Evolutionary conservation across 352 stramenopile species (phyloP), one percentile per base, ranked within the genome.

Genomic region (Elongisporangium prolatum): DNA sequence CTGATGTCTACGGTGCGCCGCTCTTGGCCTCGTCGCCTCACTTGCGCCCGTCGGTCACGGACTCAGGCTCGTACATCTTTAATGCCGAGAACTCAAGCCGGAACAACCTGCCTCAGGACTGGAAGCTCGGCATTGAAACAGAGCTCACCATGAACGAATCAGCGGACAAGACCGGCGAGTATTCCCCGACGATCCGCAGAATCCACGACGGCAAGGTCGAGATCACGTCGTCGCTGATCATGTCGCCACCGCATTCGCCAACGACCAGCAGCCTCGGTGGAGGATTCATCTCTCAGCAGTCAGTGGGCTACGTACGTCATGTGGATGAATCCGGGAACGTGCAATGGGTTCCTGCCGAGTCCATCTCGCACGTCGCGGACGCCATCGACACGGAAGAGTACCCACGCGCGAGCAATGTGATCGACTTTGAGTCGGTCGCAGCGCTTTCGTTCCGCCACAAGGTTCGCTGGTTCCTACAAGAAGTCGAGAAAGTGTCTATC

Each of bases 391-490:
- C 81, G 6, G 68, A 82, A n/a, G 77, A 92, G 53, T 92, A 84
- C 52, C 85, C 85, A 11, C 75, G 82, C 13, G 77, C 79, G n/a
- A 88, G 63, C 57, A 88, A 64, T 28, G 66, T 75, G 18, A 91
- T 92, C 54, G 85, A 94, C 57, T 88, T 92, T 51, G 83, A 94
- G 57, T 76, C 75, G 1, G 65, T 93, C 14, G 83, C 81, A 14
- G 77, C 85, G 47, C 68, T 91, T 6, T 72, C 83, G 9, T 92
- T 94, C 57, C 77, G 73, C 18, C 40, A 76, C 5, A 94, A 94
- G 59, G 75, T 91, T 47, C 74, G 77, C 14, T 94, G 85, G 85
- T 87, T 94, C 56, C 58, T 93, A 18, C 70, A 84, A 63, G 79
- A 94, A 56, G 52, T 92, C 34, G 70, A 83, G 44, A 90, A 90